Evolutionary conservation across 148 eudicot species (phyloP), one percentile per base, ranked within the genome.

Genomic region (Euryodendron excelsum): DNA sequence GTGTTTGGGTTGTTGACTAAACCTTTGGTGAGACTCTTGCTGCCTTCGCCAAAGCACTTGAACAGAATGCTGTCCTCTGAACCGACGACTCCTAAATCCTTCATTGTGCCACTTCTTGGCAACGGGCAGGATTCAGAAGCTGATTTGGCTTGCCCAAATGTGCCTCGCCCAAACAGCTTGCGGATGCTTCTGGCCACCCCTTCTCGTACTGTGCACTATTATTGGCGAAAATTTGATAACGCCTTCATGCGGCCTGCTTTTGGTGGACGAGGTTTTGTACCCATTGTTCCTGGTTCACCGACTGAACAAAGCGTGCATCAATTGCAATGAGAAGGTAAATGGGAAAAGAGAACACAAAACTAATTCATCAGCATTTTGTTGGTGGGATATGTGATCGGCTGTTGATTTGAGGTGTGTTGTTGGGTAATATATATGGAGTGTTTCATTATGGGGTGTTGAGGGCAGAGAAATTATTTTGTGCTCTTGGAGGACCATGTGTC

Each of bases 211-310:
- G 91, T 91, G 72, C 98, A 93, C 77, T 80, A 91, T 55, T 91
- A 90, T 66, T 93, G 98, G 98, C 86, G 96, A 53, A 91, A 85
- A 76, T 93, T 93, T 36, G 98, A 93, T 39, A 55, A 93, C 25
- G 81, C 91, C 25, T 87, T 90, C 83, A 93, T 91, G 98, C 84
- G 98, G 37, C 98, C 98, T 0, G 90, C 90, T 33, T 93, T 93
- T 72, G 98, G 98, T 21, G 98, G 98, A 20, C 89, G 98, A 58
- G 98, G 98, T 37, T 93, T 93, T 61, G 92, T 88, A 4, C 96
- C 96, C 12, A 88, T 80, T 71, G 77, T 90, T 52, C 94, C 94
- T 44, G 92, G 92, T 70, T 90, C 96, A 2, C 98, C 98, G 4
- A 91, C 76, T 23, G 96, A 93, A 55, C 87, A 78, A 66, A 87